Conservation (phyloP, 805 yeast species). For the Teunomyces stri region DNA sequence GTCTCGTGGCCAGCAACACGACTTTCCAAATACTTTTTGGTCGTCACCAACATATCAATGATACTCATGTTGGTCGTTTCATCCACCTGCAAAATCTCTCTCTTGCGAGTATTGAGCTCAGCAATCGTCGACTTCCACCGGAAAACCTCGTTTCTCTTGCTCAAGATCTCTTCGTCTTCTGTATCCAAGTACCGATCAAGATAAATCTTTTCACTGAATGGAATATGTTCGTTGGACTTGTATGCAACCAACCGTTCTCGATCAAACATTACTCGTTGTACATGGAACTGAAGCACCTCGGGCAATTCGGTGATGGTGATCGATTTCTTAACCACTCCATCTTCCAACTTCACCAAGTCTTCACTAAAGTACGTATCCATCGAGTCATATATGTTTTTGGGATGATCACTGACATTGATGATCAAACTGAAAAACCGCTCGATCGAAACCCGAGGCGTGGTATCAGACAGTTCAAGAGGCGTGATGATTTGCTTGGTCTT, state of each 20-base stretch:
- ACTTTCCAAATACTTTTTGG: conserved; percentile 54
- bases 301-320: conserved; percentile 74
- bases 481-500: conserved; percentile 74
- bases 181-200: conserved; percentile 87
- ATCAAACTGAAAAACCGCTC: conserved; percentile 81
- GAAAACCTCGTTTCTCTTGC: conserved; percentile 55
- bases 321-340: conserved; percentile 71
- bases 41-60: conserved; percentile 47
- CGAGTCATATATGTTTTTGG: conserved; percentile 86
- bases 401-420: conserved; percentile 85
- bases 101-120: conserved; percentile 39
- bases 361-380: conserved; percentile 80
- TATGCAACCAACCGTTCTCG: conserved; percentile 68
- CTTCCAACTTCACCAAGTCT: conserved; percentile 65
- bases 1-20: conserved; percentile 33
- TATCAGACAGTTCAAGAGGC: conserved; percentile 46
- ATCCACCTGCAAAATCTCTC: conserved; percentile 44
- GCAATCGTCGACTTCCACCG: conserved; percentile 59
- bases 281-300: conserved; percentile 81
- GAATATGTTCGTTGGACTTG: conserved; percentile 78
- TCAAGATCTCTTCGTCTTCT: conserved; percentile 50
- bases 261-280: conserved; percentile 91
- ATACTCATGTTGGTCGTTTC: conserved; percentile 29
- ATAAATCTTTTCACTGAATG: conserved; percentile 72
- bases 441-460: conserved; percentile 30